phyloP scores from a whole-genome alignment of 1,284 basidiomycete species.

The Boletus putidus region DNA sequence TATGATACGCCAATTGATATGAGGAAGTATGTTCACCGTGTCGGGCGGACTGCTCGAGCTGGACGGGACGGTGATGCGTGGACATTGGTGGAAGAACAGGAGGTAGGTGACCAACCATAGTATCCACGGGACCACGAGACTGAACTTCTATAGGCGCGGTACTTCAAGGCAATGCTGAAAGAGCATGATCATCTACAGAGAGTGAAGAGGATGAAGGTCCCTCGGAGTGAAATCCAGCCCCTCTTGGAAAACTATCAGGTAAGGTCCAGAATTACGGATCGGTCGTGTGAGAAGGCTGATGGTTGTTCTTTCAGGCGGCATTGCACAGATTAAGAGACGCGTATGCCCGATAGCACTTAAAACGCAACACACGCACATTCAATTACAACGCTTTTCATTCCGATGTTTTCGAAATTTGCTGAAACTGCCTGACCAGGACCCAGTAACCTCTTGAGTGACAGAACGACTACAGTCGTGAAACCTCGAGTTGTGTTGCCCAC shows the following conservation, averaged over 20 bases:
- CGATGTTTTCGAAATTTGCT: no score
- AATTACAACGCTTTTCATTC: no score
- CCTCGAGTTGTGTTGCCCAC: no score
- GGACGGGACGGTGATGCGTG: slow-evolving; percentile 86
- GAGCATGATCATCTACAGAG: slow-evolving; percentile 71
- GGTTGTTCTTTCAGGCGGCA: slow-evolving; percentile 35
- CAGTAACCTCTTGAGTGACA: no score
- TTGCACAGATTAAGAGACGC: slow-evolving; percentile 40
- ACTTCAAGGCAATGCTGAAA: slow-evolving; percentile 86
- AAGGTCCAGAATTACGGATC: slow-evolving; percentile 18
- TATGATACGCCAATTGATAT: slow-evolving; percentile 97
- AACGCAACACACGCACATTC: neutral
- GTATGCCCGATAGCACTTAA: slow-evolving; percentile 33
- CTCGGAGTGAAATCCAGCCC: slow-evolving; percentile 59
- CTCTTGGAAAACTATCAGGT: slow-evolving; percentile 70
- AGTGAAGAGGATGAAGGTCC: slow-evolving; percentile 72
- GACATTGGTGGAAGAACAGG: slow-evolving; percentile 95
- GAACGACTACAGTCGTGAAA: no score
- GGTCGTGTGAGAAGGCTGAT: slow-evolving; percentile 5
- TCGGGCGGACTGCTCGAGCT: slow-evolving; percentile 92
- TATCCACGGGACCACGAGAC: neutral
- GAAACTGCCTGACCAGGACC: no score
- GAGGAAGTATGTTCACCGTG: slow-evolving; percentile 96
- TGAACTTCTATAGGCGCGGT: slow-evolving; percentile 60
- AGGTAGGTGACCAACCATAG: slow-evolving; percentile 50